Evolutionary conservation across 2,329 filamentous ascomycete species (phyloP), one percentile per base, ranked within the genome.

Genomic region (Colletotrichum karsti): DNA sequence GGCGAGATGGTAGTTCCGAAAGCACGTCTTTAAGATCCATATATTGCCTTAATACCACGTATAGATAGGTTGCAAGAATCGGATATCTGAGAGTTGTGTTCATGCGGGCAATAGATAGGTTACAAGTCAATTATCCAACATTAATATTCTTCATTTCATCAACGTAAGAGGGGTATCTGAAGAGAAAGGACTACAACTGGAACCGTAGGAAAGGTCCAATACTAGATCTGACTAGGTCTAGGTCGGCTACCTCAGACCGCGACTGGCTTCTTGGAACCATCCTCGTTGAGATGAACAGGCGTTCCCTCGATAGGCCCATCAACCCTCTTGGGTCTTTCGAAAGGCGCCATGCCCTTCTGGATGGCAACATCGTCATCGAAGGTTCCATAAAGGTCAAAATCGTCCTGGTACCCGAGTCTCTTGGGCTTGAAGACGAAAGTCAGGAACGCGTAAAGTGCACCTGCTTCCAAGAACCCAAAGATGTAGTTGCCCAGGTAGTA

Each of bases 401-500:
- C 58, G 3, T 71, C 69, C 41, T 71, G 67, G 7, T 26, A 28
- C 1, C 67, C 69, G 5, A 69, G 48, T 5, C 63, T 35, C 13
- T 50, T 57, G 4, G 69, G 69, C 54, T 64, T 71, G 41, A 58
- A 71, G 4, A 42, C 22, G 3, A 69, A 69, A 1, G 62, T 67
- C 20, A 71, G 41, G 5, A 63, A 18, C 2, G 67, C 63, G 8
- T 71, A 71, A 10, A 71, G 54, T 3, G 51, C 33, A 0, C 57
- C 63, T 10, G 69, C 69, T 26, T 70, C 67, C 8, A 65, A 18
- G 42, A 71, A 71, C 3, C 67, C 69, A 24, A 71, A 71, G 7
- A 71, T 58, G 54, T 71, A 71, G 35, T 71, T 71, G 24, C 69
- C 69, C 7, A 67, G 67, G 42, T 69, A 71, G 30, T 71, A 71